These are phyloP conservation scores for Sisymbrium irio DNA, from an alignment of 345 rosid genomes.

Conservation along the genomic window DNA sequence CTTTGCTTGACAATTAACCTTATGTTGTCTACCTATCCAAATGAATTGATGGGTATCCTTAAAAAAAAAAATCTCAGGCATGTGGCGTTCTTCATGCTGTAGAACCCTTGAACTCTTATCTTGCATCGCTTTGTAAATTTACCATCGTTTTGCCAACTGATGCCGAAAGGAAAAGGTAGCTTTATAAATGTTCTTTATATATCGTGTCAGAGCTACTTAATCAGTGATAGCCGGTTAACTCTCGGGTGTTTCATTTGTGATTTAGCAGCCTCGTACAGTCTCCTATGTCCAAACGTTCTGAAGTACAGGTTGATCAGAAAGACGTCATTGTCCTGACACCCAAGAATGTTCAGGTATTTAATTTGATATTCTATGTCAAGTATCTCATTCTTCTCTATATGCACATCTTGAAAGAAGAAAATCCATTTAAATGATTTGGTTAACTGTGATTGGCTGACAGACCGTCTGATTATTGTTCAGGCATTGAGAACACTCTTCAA, in stretches of 20 bases:
- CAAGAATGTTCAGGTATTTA: conserved; percentile 91
- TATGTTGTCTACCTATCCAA: conserved; percentile 13
- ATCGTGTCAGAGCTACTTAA: conserved; percentile 19
- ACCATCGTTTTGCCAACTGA: conserved; percentile 82
- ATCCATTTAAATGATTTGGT: not conserved
- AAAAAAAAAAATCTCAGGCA: conserved; percentile 52
- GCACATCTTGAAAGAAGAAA: conserved; percentile 3
- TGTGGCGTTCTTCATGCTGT: conserved; percentile 97
- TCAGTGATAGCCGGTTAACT: not conserved
- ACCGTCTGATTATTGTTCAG: conserved; percentile 41
- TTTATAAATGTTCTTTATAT: not conserved
- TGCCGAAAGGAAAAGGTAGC: conserved; percentile 73
- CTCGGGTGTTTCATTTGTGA: conserved; percentile 39
- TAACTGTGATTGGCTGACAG: conserved; percentile 5
- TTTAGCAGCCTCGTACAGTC: conserved; percentile 63
- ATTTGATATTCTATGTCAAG: conserved; percentile 11
- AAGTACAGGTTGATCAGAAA: conserved; percentile 61
- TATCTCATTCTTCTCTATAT: conserved; percentile 2
- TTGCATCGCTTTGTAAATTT: conserved; percentile 95
- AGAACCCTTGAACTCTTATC: conserved; percentile 93
- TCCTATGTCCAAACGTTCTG: conserved; percentile 81
- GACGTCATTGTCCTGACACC: conserved; percentile 80
- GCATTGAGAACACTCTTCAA: conserved; percentile 97
- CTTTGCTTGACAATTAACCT: not conserved
- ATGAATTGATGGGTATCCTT: conserved; percentile 4